Evolutionary conservation across 2,329 filamentous ascomycete genomes (phyloP), one percentile per base, ranked within the genome.

Genomic region (Fusarium fujikuroi): DNA sequence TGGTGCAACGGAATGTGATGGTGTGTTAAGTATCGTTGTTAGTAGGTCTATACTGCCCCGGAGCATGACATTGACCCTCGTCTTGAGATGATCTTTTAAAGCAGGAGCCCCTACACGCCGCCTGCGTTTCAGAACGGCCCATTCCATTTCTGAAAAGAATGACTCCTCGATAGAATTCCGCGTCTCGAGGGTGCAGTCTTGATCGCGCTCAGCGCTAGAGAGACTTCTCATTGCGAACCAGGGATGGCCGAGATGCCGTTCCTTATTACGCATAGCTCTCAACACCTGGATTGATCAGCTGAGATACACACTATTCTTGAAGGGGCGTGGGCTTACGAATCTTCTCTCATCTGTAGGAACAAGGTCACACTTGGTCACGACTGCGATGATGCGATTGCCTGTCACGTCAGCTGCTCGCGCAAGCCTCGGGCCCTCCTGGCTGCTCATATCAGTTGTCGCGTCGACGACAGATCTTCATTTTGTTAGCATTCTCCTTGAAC

Each of bases 291-390:
- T 14, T 3, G 6, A 5, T 54, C 5, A 54, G 34, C 18, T 10
- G 4, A 0, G 12, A 8, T 8, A 15, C 2, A 1, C 4, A 2
- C 28, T 25, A 2, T 23, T 6, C 7, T 36, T 4, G 5, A 4
- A 21, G 1, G n/a, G 12, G 9, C 4, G 3, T 10, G 7, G 12
- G 2, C 50, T 40, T 54, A 54, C 50, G 4, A 28, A 37, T 54
- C 50, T 28, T n/a, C 34, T 18, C 14, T 37, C 19, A 0, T 40
- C 14, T 5, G 10, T 5, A 3, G 14, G 34, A 0, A 54, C 50
- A n/a, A 54, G 34, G 7, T 54, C 50, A 7, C 50, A 39, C 15
- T 40, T 54, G 10, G 50, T 54, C 9, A 54, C 50, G 2, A 39
- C 50, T 2, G 34, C 50, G 23, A 54, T 9, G 5, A 37, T 54